A percentile compares a stretch with the other conserved stretches of the same genome.
Conservation (phyloP, 2,329 filamentous ascomycete genomes). For the Tolypocladium pustulatum region DNA sequence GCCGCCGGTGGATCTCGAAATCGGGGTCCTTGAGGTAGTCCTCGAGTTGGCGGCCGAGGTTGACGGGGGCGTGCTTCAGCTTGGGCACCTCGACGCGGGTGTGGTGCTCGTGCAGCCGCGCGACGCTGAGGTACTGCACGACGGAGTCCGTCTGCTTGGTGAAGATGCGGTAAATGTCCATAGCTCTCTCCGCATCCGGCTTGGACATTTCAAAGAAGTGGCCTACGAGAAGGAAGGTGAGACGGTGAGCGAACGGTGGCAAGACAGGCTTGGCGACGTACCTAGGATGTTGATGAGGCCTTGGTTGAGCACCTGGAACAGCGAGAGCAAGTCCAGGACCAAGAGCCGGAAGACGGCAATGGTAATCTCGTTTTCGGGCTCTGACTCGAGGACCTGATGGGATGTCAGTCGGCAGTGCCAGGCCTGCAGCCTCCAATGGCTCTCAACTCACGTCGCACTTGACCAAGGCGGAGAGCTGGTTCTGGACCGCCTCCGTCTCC, state of each 20-base stretch:
- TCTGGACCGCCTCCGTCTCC: conserved; percentile 84
- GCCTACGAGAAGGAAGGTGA: conserved; percentile 39
- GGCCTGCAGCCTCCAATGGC: neutral
- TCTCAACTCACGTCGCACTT: conserved; percentile 68
- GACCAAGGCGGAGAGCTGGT: conserved; percentile 73
- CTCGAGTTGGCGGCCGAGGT: conserved; percentile 77
- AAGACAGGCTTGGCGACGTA: conserved; percentile 29
- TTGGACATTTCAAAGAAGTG: conserved; percentile 99
- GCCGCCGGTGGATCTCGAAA: conserved; percentile 85
- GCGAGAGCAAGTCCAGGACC: conserved; percentile 75
- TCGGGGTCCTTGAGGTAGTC: conserved; percentile 92
- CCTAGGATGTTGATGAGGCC: conserved; percentile 94
- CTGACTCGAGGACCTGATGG: conserved; percentile 66
- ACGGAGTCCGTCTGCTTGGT: conserved; percentile 87
- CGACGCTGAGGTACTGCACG: conserved; percentile 78
- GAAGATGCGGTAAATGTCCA: conserved; percentile 87
- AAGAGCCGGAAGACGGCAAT: conserved; percentile 86
- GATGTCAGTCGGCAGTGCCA: neutral
- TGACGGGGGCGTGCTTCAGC: conserved; percentile 92
- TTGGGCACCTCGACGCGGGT: conserved; percentile 92
- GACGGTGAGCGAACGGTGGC: conserved; percentile 3
- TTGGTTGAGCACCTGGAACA: conserved; percentile 95
- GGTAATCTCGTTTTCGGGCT: conserved; percentile 93
- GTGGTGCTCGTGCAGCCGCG: conserved; percentile 82
- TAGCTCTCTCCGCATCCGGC: conserved; percentile 80